phyloP scores from a whole-genome alignment of 1,284 basidiomycete genomes.

The Tylopilus sp. region DNA sequence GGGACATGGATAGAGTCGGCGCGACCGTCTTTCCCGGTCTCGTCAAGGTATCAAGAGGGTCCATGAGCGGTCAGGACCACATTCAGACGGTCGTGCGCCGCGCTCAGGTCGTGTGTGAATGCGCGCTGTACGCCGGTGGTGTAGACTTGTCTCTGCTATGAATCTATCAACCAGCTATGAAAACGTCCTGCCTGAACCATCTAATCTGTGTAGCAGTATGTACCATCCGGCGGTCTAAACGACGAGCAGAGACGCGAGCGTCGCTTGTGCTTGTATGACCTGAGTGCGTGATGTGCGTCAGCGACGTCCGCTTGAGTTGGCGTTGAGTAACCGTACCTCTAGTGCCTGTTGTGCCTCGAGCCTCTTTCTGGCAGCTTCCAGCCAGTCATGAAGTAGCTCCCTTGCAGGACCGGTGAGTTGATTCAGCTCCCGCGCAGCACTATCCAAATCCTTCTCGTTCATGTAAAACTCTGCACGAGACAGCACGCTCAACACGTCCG shows the following conservation, averaged over 20 bases:
- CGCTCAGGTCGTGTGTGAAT: slow-evolving; percentile 81
- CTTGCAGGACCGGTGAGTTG: slow-evolving; percentile 85
- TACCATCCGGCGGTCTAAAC: slow-evolving; percentile 38
- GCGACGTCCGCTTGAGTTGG: background rate
- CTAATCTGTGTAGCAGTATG: slow-evolving; percentile 19
- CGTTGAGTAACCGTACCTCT: slow-evolving; percentile 52
- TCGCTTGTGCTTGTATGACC: slow-evolving; percentile 84
- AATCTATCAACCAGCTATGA: background rate
- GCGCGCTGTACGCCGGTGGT: slow-evolving; percentile 47
- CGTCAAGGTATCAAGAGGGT: slow-evolving; percentile 65
- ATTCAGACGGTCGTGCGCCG: slow-evolving; percentile 70
- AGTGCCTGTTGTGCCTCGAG: slow-evolving; percentile 93
- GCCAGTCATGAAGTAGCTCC: slow-evolving; percentile 84
- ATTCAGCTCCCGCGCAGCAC: slow-evolving; percentile 89
- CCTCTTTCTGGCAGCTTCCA: slow-evolving; percentile 83
- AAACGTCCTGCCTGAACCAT: slow-evolving; percentile 11
- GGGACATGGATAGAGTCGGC: slow-evolving; percentile 68
- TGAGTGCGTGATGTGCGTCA: slow-evolving; percentile 30
- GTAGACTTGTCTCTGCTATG: slow-evolving; percentile 2
- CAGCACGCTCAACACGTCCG: slow-evolving; percentile 84
- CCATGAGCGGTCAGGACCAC: slow-evolving; percentile 41
- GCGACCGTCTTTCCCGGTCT: slow-evolving; percentile 75
- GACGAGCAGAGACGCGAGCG: slow-evolving; percentile 62
- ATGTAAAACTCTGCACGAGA: slow-evolving; percentile 89
- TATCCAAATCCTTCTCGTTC: slow-evolving; percentile 90